A percentile compares a stretch with the other conserved stretches of the same genome.
Conservation (phyloP, 2,329 filamentous ascomycete genomes). For the Calonectria henricotiae region DNA sequence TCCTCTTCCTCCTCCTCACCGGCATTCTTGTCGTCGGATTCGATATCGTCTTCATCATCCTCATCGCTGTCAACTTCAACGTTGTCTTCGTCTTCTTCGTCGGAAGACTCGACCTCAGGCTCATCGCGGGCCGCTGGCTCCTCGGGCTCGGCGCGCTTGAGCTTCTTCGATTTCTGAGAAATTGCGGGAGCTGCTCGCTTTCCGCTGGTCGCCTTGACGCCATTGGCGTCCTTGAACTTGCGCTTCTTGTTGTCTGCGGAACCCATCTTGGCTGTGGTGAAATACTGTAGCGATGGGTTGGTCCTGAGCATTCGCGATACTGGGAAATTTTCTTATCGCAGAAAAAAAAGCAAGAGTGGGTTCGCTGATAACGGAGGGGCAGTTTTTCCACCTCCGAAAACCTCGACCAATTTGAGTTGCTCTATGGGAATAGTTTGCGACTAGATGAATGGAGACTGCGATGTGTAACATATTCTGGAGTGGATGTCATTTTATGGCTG, state of each 20-base stretch:
- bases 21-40: constrained; percentile 50
- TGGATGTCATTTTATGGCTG: background rate
- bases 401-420: background rate
- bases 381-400: constrained; percentile 41
- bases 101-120: constrained; percentile 49
- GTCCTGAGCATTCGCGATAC: constrained; percentile 32
- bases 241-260: constrained; percentile 63
- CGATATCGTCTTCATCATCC: constrained; percentile 54
- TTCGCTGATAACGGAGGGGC: constrained; percentile 46
- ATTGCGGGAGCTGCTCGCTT: constrained; percentile 50
- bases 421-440: background rate
- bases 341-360: constrained; percentile 47
- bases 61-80: constrained; percentile 52
- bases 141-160: constrained; percentile 57
- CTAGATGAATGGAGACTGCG: background rate
- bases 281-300: constrained; percentile 35
- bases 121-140: constrained; percentile 52
- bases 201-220: constrained; percentile 49
- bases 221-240: constrained; percentile 59
- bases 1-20: constrained; percentile 53
- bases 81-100: constrained; percentile 52
- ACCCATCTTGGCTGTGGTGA: constrained; percentile 54
- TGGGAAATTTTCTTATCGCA: constrained; percentile 52
- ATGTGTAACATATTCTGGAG: no score
- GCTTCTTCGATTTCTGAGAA: constrained; percentile 62